phyloP scores from a whole-genome alignment of 1,284 basidiomycete species.

The Tilletia horrida region DNA sequence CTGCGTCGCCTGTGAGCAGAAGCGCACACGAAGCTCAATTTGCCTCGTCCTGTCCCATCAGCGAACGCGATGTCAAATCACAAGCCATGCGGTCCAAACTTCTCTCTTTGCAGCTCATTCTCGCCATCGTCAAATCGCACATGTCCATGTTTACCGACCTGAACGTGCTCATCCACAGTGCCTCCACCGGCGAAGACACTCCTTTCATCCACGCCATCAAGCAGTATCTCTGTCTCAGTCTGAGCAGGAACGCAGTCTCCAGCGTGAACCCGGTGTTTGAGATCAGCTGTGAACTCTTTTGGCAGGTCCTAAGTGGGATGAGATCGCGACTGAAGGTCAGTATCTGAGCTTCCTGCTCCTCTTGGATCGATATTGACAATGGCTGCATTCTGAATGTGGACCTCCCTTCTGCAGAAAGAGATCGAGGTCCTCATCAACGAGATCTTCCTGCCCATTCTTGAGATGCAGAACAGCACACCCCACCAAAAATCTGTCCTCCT shows the following conservation, averaged over 20 bases:
- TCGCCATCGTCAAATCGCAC: constrained; percentile 48
- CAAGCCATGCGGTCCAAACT: constrained; percentile 55
- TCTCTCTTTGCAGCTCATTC: constrained; percentile 50
- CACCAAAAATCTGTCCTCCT: constrained; percentile 62
- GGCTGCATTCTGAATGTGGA: neutral
- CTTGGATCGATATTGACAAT: neutral
- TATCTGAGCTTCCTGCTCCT: neutral
- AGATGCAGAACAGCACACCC: constrained; percentile 93
- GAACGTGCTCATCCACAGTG: constrained; percentile 48
- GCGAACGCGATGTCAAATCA: constrained; percentile 52
- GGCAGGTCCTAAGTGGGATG: constrained; percentile 88
- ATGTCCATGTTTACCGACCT: constrained; percentile 51
- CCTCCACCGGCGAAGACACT: constrained; percentile 51
- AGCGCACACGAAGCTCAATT: too few relatives aligned
- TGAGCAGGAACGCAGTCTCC: constrained; percentile 93
- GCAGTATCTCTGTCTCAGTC: constrained; percentile 70
- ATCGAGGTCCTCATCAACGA: constrained; percentile 97
- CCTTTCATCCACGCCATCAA: constrained; percentile 55
- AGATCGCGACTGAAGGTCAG: constrained; percentile 86
- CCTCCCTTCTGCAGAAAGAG: constrained; percentile 72
- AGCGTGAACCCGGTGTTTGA: constrained; percentile 96
- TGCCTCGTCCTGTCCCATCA: neutral
- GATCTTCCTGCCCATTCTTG: constrained; percentile 96
- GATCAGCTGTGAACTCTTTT: constrained; percentile 96
- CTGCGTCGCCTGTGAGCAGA: too few relatives aligned